Base-by-base conservation (phyloP, 2,329 filamentous ascomycete species). In the Diaporthe eres region DNA sequence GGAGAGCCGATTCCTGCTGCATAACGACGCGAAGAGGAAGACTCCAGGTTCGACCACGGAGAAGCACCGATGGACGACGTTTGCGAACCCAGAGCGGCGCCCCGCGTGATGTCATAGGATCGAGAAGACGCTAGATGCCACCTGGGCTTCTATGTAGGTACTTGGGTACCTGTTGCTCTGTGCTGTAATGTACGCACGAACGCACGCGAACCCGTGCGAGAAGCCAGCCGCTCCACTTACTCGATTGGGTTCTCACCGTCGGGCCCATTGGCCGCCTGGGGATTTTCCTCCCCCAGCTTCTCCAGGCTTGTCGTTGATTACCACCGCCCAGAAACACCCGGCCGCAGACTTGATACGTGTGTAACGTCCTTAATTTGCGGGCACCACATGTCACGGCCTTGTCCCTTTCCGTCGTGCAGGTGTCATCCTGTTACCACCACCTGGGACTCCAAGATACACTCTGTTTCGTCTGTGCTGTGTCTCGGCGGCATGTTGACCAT, bases 361-460 rank as follows among this genome's bases (percentile, higher is more conserved):
- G 73, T 42, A 47, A 75, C 73, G 7, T 72, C 65, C 73, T 74
- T 70, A 71, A 75, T 75, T 51, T 71, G 65, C 73, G 51, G 65
- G n/a, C 44, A 44, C 19, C 60, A 13, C 25, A 25, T 44, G 37
- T 65, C 37, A 37, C 65, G 49, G 28, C 65, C 65, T 55, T 55
- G 65, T n/a, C 65, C 65, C n/a, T 70, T 70, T 55, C 34, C 65
- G 65, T 70, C 65, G 65, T 47, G 65, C 65, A 70, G 49, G 65
- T 70, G 65, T 55, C 49, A 70, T 55, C 34, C 19, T 53, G 47
- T 53, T 34, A 53, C 65, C 42, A 28, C 65, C 65, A 22, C 65
- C 65, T 39, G 22, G 44, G 7, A 49, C 8, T 4, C 17, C 42
- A 49, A 28, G 17, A 47, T 34, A 25, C 47, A 42, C 34, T 22